Evolutionary conservation across 306 rosid species (phyloP).

Genomic region (Canavalia ensiformis): DNA sequence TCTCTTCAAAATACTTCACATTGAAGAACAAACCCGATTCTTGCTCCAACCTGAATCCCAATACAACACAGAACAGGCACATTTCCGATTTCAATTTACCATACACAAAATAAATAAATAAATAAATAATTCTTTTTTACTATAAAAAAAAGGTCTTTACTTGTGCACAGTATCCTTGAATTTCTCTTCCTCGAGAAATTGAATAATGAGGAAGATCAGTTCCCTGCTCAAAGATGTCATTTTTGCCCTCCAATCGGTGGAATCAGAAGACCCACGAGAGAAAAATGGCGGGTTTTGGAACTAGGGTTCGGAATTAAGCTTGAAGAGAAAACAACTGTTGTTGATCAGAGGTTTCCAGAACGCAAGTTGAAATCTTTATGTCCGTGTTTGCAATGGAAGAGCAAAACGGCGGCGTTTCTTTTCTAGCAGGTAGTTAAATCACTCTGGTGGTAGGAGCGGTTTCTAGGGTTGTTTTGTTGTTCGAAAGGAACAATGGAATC

Average conservation of each 20-base stretch:
- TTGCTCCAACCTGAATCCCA: conserved; percentile 66
- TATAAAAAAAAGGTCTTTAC: conserved; percentile 48
- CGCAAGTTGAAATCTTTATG: conserved; percentile 22
- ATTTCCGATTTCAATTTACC: background rate
- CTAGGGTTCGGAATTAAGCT: conserved; percentile 41
- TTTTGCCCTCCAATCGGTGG: conserved; percentile 17
- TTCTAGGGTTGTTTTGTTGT: conserved; percentile 62
- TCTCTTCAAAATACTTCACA: conserved; percentile 80
- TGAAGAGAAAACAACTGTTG: background rate
- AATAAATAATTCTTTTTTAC: background rate
- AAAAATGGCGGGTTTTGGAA: background rate
- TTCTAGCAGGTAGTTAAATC: background rate
- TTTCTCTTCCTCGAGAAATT: conserved; percentile 82
- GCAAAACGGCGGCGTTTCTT: background rate
- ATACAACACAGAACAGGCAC: background rate
- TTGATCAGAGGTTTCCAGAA: background rate
- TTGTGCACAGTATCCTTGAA: conserved; percentile 70
- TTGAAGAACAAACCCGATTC: conserved; percentile 81
- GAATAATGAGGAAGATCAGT: conserved; percentile 76
- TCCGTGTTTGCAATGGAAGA: background rate
- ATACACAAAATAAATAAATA: background rate
- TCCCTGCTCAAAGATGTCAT: conserved; percentile 79
- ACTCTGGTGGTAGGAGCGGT: conserved; percentile 36
- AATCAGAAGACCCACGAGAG: conserved; percentile 11
- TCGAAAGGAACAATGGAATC: background rate